Conservation (phyloP, 73 alveolate genomes). For the Diophrys appendiculata region DNA sequence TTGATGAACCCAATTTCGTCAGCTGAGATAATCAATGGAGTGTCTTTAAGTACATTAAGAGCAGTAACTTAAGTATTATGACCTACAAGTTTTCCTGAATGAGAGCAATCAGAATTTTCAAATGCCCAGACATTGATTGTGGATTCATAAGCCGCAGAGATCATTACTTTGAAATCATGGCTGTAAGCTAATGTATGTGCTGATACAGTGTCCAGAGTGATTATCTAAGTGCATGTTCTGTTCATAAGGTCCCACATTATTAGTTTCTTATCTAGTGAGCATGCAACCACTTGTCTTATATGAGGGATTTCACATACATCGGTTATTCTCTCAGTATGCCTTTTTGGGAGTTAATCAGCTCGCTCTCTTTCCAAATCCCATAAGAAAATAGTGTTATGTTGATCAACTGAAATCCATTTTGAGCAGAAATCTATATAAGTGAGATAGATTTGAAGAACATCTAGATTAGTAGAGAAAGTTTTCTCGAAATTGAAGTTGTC, state of each 20-base stretch:
- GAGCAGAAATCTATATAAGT: constrained; percentile 57
- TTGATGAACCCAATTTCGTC: constrained; percentile 66
- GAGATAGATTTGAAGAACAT: constrained; percentile 44
- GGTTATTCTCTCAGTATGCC: constrained; percentile 58
- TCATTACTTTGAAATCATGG: constrained; percentile 58
- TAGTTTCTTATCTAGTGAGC: constrained; percentile 54
- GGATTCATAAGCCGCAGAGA: constrained; percentile 61
- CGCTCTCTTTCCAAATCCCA: constrained; percentile 61
- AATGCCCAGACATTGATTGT: constrained; percentile 52
- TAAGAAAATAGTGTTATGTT: constrained; percentile 24
- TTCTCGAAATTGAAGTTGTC: constrained; percentile 61
- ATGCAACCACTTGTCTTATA: constrained; percentile 36
- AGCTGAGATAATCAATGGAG: constrained; percentile 60
- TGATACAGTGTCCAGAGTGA: constrained; percentile 51
- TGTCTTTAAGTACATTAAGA: constrained; percentile 39
- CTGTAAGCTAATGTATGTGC: constrained; percentile 55
- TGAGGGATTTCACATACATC: constrained; percentile 59
- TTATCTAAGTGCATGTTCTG: constrained; percentile 21
- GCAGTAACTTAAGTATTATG: constrained; percentile 64
- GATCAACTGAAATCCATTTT: constrained; percentile 56
- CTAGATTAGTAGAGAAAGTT: constrained; percentile 43
- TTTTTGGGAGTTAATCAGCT: constrained; percentile 36
- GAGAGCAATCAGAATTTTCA: constrained; percentile 55
- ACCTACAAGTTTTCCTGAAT: constrained; percentile 47
- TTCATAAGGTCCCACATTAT: constrained; percentile 53